phyloP scores from a whole-genome alignment of 2,329 filamentous ascomycete genomes.

The Nigrospora oryzae region DNA sequence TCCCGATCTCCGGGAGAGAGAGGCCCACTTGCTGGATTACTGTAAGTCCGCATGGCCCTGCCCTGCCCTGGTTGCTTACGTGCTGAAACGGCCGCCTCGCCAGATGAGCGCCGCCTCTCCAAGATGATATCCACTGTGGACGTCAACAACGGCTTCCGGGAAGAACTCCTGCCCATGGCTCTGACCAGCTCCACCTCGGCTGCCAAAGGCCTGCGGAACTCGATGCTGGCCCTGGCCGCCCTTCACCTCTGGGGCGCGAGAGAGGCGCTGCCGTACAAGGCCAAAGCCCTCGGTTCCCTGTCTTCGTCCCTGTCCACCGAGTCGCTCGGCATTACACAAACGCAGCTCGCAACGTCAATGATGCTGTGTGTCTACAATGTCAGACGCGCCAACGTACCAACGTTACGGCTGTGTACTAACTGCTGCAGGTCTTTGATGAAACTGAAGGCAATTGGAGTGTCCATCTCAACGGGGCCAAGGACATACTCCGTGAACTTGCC shows the following conservation, averaged over 20 bases:
- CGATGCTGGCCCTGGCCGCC: slow-evolving; percentile 34
- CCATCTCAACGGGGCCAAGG: slow-evolving; percentile 33
- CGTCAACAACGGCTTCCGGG: slow-evolving; percentile 35
- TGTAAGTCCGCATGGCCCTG: slow-evolving; percentile 11
- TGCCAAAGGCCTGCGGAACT: slow-evolving; percentile 29
- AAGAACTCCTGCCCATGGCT: slow-evolving; percentile 36
- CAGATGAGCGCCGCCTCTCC: slow-evolving; percentile 30
- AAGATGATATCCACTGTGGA: slow-evolving; percentile 38
- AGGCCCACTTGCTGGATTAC: slow-evolving; percentile 20
- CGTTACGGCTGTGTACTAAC: not conserved
- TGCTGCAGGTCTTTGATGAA: slow-evolving; percentile 36
- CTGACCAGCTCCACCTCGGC: slow-evolving; percentile 23
- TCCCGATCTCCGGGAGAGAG: slow-evolving; percentile 17
- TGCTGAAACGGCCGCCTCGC: slow-evolving; percentile 4
- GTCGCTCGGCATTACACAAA: slow-evolving; percentile 20
- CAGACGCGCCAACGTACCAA: slow-evolving; percentile 6
- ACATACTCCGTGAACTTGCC: slow-evolving; percentile 20
- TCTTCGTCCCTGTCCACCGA: slow-evolving; percentile 25
- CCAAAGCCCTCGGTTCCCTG: slow-evolving; percentile 28
- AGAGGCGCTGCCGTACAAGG: slow-evolving; percentile 32
- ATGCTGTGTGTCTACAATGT: slow-evolving; percentile 43
- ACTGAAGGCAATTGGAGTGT: slow-evolving; percentile 35
- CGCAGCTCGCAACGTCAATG: slow-evolving; percentile 37
- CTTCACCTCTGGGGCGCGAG: slow-evolving; percentile 29
- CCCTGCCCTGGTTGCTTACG: no score